Evolutionary conservation across 139 green algal genomes (phyloP).

Genomic region (Chlamydomonas asymmetrica): DNA sequence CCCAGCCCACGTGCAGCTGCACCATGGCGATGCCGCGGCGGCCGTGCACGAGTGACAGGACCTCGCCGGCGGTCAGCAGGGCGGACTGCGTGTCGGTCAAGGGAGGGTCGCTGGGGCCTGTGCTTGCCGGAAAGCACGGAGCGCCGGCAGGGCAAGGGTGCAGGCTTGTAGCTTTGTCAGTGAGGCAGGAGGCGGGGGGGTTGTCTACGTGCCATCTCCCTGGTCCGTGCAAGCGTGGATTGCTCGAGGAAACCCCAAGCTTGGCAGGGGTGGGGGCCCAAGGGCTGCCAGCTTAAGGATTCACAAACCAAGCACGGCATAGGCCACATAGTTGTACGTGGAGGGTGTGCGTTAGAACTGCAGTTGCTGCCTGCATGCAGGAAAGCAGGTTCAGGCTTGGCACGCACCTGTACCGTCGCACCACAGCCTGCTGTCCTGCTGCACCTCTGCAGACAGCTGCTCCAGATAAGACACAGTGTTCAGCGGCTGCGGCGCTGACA

Average conservation of each 20-base stretch:
- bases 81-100: neutral
- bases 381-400: neutral
- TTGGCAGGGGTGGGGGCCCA: too few relatives aligned
- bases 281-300: too few relatives aligned
- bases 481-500: slow-evolving; percentile 2
- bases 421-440: slow-evolving; percentile 31
- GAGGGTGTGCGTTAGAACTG: too few relatives aligned
- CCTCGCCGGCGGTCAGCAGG: slow-evolving; percentile 54
- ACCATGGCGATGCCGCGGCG: slow-evolving; percentile 48
- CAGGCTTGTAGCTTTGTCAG: too few relatives aligned
- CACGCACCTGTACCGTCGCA: slow-evolving; percentile 49
- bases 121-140: neutral
- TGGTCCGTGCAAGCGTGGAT: too few relatives aligned
- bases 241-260: too few relatives aligned
- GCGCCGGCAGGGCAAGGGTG: too few relatives aligned
- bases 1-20: slow-evolving; percentile 57
- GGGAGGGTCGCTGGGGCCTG: slow-evolving; percentile 32
- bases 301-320: too few relatives aligned
- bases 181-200: too few relatives aligned
- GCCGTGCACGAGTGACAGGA: slow-evolving; percentile 45
- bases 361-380: too few relatives aligned
- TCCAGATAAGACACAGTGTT: neutral
- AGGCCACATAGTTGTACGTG: too few relatives aligned
- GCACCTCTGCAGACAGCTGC: slow-evolving; percentile 16
- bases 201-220: too few relatives aligned